Percentiles rank a stretch among this genome's conserved stretches.
Conservation (phyloP, 345 rosid genomes). For the Trapa incisa region DNA sequence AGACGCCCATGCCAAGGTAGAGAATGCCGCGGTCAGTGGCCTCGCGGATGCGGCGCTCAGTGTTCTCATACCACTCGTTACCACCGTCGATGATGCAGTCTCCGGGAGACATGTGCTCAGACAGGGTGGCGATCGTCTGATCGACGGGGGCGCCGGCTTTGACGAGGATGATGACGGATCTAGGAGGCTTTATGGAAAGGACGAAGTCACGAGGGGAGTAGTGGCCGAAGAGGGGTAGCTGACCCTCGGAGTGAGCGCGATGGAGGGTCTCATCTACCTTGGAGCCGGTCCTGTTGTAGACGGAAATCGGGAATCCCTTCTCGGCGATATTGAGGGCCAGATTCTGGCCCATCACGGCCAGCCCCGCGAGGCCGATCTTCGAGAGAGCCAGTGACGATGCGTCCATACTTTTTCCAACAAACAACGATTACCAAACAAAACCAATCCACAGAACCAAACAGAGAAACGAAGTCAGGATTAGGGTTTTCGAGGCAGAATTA, state of each 20-base stretch:
- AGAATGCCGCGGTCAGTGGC: slow-evolving; percentile 53
- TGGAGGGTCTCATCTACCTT: slow-evolving; percentile 80
- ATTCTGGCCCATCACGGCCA: slow-evolving; percentile 99
- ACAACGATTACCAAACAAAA: not conserved
- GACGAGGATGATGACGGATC: slow-evolving; percentile 90
- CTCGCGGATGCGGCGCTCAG: slow-evolving; percentile 71
- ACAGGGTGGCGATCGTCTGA: slow-evolving; percentile 70
- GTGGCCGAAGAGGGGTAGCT: slow-evolving; percentile 66
- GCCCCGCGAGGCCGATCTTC: slow-evolving; percentile 81
- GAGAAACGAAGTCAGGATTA: too few relatives aligned
- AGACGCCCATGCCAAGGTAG: slow-evolving; percentile 95
- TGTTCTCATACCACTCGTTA: slow-evolving; percentile 89
- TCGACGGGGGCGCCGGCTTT: slow-evolving; percentile 86
- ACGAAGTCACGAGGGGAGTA: slow-evolving; percentile 75
- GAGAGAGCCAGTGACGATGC: slow-evolving; percentile 47
- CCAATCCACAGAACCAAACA: too few relatives aligned
- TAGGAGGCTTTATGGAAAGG: slow-evolving; percentile 71
- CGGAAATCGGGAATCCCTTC: slow-evolving; percentile 91
- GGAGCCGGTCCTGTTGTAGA: slow-evolving; percentile 80
- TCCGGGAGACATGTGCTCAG: slow-evolving; percentile 71
- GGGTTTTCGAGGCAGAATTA: too few relatives aligned
- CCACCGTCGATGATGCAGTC: slow-evolving; percentile 92
- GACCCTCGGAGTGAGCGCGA: slow-evolving; percentile 59
- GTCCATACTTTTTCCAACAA: slow-evolving; percentile 31
- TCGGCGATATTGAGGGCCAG: slow-evolving; percentile 87